phyloP scores from a whole-genome alignment of 176 grass and related monocot genomes.

The Oryza meridionalis region DNA sequence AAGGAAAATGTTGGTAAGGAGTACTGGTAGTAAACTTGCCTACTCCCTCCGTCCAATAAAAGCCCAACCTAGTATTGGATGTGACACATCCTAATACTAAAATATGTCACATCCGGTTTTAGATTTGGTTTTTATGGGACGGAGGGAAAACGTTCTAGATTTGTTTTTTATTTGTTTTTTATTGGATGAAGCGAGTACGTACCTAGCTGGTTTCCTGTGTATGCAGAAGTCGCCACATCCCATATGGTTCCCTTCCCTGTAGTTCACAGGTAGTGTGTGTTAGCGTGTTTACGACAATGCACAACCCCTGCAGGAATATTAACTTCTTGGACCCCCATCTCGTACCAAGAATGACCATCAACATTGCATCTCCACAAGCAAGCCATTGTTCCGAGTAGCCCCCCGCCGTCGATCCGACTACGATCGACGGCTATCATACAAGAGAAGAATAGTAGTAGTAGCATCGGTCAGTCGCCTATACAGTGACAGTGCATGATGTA shows the following conservation, averaged over 20 bases:
- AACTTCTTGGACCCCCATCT: neutral
- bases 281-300: neutral
- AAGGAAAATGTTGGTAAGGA: neutral
- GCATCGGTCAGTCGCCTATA: neutral
- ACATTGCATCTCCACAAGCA: neutral
- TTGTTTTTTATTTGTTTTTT: too few species aligned
- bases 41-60: too few species aligned
- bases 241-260: neutral
- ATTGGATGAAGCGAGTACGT: neutral
- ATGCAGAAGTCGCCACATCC: neutral
- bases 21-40: neutral
- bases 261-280: conserved; percentile 9
- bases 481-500: neutral
- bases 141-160: too few species aligned
- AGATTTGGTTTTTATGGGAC: too few species aligned
- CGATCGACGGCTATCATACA: neutral
- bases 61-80: too few species aligned
- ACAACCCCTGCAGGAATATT: neutral
- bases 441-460: neutral
- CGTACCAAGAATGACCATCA: neutral
- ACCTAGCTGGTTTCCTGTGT: neutral
- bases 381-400: neutral
- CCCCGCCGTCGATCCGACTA: neutral
- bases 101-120: too few species aligned
- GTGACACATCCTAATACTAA: too few species aligned